A percentile compares a stretch with the other conserved stretches of the same genome.
phyloP scores from a whole-genome alignment of 768 basidiomycete species.

The Leccinum longicurvipes region DNA sequence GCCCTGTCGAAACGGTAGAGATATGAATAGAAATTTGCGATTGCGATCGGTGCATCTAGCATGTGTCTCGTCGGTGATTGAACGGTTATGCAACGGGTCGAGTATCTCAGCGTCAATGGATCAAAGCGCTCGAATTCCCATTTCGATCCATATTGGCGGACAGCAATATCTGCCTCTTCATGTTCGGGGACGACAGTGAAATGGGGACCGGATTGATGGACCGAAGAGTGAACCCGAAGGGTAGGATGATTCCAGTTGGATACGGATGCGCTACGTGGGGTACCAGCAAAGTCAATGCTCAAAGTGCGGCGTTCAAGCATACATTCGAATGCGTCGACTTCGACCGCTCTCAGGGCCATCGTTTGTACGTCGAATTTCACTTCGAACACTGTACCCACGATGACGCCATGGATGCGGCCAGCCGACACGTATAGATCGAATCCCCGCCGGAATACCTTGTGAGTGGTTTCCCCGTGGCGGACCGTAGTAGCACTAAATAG shows the following conservation, averaged over 20 bases:
- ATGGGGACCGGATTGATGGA: not conserved
- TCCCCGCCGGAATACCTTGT: conserved; percentile 8
- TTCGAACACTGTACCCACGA: conserved; percentile 12
- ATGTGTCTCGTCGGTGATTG: not conserved
- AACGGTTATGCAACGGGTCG: conserved; percentile 3
- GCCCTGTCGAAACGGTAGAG: conserved; percentile 15
- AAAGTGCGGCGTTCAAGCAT: conserved; percentile 9
- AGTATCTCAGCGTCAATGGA: conserved; percentile 6
- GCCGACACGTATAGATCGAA: conserved; percentile 11
- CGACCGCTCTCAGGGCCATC: conserved; percentile 9
- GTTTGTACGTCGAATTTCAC: not conserved
- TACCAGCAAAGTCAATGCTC: not conserved
- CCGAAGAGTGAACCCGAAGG: conserved; percentile 7
- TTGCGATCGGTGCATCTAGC: conserved; percentile 2
- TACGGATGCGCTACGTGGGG: conserved; percentile 4
- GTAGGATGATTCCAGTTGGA: conserved; percentile 11
- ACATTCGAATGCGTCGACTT: conserved; percentile 12
- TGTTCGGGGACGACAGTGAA: conserved; percentile 6
- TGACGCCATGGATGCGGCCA: conserved; percentile 18
- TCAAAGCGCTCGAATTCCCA: conserved; percentile 20
- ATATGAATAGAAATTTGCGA: conserved; percentile 22
- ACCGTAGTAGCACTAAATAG: conserved; percentile 17
- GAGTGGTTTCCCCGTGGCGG: conserved; percentile 7
- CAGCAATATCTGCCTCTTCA: conserved; percentile 9
- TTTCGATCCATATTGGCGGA: not conserved